Conservation (phyloP, 2,329 filamentous ascomycete genomes). For the Fusarium euwallaceae region DNA sequence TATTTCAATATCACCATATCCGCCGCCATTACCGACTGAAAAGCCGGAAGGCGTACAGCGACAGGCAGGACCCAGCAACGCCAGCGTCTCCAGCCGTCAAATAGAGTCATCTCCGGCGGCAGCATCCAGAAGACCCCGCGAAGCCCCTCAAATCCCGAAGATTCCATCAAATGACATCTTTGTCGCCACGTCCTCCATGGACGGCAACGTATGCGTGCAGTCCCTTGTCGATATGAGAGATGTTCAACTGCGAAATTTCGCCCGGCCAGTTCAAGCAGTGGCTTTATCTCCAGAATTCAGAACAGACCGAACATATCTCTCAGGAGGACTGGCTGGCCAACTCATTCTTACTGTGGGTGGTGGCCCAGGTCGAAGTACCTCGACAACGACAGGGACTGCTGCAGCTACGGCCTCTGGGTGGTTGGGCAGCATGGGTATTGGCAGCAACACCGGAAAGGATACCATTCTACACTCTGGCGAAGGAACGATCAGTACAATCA, state of each 20-base stretch:
- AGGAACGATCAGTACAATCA: constrained; percentile 89
- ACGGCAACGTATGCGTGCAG: constrained; percentile 94
- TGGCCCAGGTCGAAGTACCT: constrained; percentile 83
- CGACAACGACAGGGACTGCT: constrained; percentile 87
- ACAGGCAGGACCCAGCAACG: constrained; percentile 52
- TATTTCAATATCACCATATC: constrained; percentile 90
- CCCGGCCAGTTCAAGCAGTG: constrained; percentile 90
- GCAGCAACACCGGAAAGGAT: constrained; percentile 83
- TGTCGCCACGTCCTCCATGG: constrained; percentile 92
- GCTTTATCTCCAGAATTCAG: constrained; percentile 96
- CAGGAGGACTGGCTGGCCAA: constrained; percentile 88
- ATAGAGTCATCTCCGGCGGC: constrained; percentile 61
- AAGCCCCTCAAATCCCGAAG: constrained; percentile 72
- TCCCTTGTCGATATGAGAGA: constrained; percentile 90
- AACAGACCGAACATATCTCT: constrained; percentile 88
- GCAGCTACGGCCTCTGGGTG: constrained; percentile 89
- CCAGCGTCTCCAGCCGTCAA: constrained; percentile 49
- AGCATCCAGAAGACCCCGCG: constrained; percentile 64
- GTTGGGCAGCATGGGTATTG: constrained; percentile 89
- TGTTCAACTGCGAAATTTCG: constrained; percentile 92
- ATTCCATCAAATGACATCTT: constrained; percentile 92
- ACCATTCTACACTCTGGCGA: constrained; percentile 91
- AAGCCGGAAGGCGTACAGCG: constrained; percentile 57
- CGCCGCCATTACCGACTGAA: constrained; percentile 65
- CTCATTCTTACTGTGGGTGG: constrained; percentile 89